Conservation (phyloP, 495 filamentous ascomycete species). For the Neurospora sp. region DNA sequence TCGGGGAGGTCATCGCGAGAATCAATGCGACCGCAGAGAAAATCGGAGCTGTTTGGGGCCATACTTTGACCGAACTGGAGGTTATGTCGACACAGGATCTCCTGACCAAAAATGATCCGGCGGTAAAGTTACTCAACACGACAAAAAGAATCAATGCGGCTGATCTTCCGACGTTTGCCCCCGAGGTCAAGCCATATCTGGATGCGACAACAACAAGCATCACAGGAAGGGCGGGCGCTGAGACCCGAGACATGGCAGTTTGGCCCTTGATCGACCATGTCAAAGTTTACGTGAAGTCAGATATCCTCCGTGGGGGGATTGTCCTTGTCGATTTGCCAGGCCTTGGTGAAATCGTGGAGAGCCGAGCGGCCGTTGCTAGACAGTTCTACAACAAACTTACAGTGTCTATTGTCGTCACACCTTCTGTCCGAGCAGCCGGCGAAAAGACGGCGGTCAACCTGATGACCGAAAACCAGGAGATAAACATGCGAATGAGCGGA, state of each 20-base stretch:
- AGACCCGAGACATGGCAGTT: not conserved
- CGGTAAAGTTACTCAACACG: not conserved
- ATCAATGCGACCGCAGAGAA: slow-evolving; percentile 1
- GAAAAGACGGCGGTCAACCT: slow-evolving; percentile 11
- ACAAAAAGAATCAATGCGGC: not conserved
- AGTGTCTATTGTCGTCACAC: slow-evolving; percentile 10
- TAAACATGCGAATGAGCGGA: slow-evolving; percentile 17
- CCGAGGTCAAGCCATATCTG: slow-evolving; percentile 7
- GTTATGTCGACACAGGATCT: slow-evolving; percentile 13
- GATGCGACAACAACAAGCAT: slow-evolving; percentile 4
- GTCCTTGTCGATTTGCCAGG: slow-evolving; percentile 18
- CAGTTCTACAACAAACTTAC: slow-evolving; percentile 10
- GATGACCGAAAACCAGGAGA: slow-evolving; percentile 15
- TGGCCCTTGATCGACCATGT: slow-evolving; percentile 21
- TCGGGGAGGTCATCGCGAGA: not conserved
- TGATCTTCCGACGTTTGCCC: not conserved
- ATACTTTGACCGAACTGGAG: slow-evolving; percentile 8
- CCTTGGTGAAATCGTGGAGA: slow-evolving; percentile 11
- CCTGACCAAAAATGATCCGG: slow-evolving; percentile 2
- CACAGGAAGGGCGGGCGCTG: not conserved
- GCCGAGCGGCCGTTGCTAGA: slow-evolving; percentile 9
- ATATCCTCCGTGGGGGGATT: slow-evolving; percentile 13
- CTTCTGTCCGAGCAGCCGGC: slow-evolving; percentile 13
- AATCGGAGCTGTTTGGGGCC: slow-evolving; percentile 3
- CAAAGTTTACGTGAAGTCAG: slow-evolving; percentile 11